Conservation (phyloP, 495 filamentous ascomycete species). For the Aspergillus saccharolyticus region DNA sequence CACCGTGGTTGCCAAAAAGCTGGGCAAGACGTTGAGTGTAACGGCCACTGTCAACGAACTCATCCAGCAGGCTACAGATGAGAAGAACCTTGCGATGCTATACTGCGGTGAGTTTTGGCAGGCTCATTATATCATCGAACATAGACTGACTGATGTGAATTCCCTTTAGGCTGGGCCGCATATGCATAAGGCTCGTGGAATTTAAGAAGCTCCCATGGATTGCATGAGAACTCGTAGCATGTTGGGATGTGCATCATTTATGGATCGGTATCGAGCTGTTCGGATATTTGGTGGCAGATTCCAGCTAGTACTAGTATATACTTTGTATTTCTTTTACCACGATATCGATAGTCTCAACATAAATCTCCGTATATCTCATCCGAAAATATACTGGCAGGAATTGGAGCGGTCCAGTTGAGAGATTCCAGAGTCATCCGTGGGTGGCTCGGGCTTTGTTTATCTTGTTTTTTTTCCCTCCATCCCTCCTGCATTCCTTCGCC, state of each 20-base stretch:
- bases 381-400: too few species aligned
- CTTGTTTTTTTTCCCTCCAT: neutral
- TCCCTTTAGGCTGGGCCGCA: constrained; percentile 22
- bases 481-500: neutral
- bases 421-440: too few species aligned
- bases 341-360: too few species aligned
- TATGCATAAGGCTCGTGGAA: constrained; percentile 14
- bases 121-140: neutral
- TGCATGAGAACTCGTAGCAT: too few species aligned
- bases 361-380: too few species aligned
- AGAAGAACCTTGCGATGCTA: constrained; percentile 84
- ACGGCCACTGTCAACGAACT: constrained; percentile 93
- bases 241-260: too few species aligned
- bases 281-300: too few species aligned
- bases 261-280: too few species aligned
- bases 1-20: constrained; percentile 88
- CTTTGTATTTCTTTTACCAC: too few species aligned
- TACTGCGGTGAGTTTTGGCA: constrained; percentile 65
- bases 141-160: neutral
- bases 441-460: neutral
- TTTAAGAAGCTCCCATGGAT: neutral
- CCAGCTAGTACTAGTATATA: too few species aligned
- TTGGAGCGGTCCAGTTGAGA: neutral
- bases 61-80: constrained; percentile 92
- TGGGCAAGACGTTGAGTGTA: constrained; percentile 88